phyloP scores from a whole-genome alignment of 2,329 filamentous ascomycete species.

The Ceratocystis huliohia region DNA sequence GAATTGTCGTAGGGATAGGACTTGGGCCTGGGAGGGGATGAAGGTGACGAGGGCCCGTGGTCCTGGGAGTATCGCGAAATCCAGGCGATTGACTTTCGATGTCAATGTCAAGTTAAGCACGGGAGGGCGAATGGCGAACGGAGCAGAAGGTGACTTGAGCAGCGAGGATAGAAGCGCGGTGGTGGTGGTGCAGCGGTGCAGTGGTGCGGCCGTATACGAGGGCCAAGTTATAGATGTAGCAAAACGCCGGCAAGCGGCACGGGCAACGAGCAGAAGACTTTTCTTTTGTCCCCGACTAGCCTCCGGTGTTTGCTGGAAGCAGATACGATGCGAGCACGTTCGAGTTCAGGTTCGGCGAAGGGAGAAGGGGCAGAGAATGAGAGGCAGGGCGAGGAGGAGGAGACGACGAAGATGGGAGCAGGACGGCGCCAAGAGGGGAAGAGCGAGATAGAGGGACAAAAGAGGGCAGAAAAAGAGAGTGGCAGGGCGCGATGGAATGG shows the following conservation, averaged over 20 bases:
- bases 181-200: background rate
- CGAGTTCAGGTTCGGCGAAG: background rate
- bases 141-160: background rate
- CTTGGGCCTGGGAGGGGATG: background rate
- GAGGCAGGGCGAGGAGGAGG: background rate
- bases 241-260: background rate
- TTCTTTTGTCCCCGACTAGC: background rate
- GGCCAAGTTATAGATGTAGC: background rate
- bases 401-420: background rate
- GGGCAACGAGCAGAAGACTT: background rate
- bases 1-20: background rate
- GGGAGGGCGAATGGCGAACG: background rate
- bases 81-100: background rate
- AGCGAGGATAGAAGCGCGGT: too few species aligned
- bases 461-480: slow-evolving; percentile 6
- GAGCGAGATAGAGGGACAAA: background rate
- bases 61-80: background rate
- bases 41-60: background rate
- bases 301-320: background rate
- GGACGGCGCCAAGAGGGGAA: background rate
- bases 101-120: background rate
- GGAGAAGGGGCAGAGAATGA: background rate
- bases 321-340: background rate
- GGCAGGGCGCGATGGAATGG: slow-evolving; percentile 8
- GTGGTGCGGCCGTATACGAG: background rate